Base-by-base conservation (phyloP, 768 basidiomycete genomes). In the Tylopilus plumbeoviolaceoides region DNA sequence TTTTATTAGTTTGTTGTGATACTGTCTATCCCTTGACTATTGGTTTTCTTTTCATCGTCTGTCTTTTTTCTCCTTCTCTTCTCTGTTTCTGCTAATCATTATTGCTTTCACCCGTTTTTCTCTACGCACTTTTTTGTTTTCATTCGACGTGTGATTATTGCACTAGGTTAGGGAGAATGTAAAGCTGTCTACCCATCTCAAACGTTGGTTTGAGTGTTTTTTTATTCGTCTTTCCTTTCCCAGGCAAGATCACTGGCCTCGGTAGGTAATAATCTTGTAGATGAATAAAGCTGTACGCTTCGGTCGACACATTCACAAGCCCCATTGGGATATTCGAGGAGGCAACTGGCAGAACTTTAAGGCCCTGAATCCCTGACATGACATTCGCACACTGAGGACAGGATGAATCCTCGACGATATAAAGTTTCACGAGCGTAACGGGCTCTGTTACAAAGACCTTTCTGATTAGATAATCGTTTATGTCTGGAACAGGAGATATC, bases 51-150 rank as follows among this genome's bases (percentile, higher is more conserved):
- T 3, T 48, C 8, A 7, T 41, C 21, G 10, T 46, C 25, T 50
- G 21, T 44, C 5, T 17, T 47, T 48, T 47, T 36, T 47, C 20
- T 52, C 23, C 42, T 50, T 21, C 42, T 46, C 20, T 33, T 20
- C 47, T 43, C 30, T 7, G 7, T 55, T 57, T 56, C 56, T 43
- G 36, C 51, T 65, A 56, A 70, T 69, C 65, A 71, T 71, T 66
- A 70, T 69, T 70, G 51, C 63, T 60, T 65, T 69, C 59, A 31
- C 60, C 48, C 28, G 23, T 12, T 38, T 50, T 25, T 47, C n/a
- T 44, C 15, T 48, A 15, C 23, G 15, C 44, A 21, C 12, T n/a
- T 56, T 54, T 50, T 44, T 41, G 33, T 55, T 40, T 53, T 50
- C 54, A 25, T 35, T 42, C 27, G 1, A 23, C 20, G 52, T 55